phyloP scores from a whole-genome alignment of 139 green algal genomes.

The Coelastrella sp. region DNA sequence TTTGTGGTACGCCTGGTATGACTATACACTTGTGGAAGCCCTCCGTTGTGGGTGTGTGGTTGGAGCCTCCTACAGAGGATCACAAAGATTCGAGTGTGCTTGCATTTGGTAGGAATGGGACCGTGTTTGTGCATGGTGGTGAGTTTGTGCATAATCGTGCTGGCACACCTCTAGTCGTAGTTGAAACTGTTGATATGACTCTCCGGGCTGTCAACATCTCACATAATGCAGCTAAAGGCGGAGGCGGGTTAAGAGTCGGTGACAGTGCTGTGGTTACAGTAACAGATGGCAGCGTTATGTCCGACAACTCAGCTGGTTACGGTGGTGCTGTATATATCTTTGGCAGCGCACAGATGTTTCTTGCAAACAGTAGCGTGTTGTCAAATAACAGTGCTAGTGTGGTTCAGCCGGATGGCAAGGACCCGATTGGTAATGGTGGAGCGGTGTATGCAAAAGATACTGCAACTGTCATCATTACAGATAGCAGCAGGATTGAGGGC shows the following conservation, averaged over 20 bases:
- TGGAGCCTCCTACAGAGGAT: not conserved
- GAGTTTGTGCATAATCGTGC: not conserved
- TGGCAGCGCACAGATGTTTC: not conserved
- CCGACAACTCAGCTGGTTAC: not conserved
- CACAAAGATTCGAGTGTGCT: not conserved
- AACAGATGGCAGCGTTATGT: not conserved
- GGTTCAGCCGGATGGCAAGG: not conserved
- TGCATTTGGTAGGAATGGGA: not conserved
- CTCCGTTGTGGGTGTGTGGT: not conserved
- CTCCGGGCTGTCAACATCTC: not conserved
- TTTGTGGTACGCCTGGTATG: not conserved
- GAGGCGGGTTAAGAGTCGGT: not conserved
- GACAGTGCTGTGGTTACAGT: not conserved
- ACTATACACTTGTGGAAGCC: not conserved
- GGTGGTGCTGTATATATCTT: not conserved
- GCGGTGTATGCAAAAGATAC: not conserved
- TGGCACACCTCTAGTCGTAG: not conserved
- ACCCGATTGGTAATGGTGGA: no score
- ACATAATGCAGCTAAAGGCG: not conserved
- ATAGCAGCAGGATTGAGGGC: no score
- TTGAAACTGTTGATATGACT: not conserved
- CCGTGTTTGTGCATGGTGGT: not conserved
- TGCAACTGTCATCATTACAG: not conserved
- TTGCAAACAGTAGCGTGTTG: not conserved
- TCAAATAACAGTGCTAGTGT: not conserved